Evolutionary conservation across 208 protist genomes (phyloP).

Genomic region (Acanthamoeba royreba): DNA sequence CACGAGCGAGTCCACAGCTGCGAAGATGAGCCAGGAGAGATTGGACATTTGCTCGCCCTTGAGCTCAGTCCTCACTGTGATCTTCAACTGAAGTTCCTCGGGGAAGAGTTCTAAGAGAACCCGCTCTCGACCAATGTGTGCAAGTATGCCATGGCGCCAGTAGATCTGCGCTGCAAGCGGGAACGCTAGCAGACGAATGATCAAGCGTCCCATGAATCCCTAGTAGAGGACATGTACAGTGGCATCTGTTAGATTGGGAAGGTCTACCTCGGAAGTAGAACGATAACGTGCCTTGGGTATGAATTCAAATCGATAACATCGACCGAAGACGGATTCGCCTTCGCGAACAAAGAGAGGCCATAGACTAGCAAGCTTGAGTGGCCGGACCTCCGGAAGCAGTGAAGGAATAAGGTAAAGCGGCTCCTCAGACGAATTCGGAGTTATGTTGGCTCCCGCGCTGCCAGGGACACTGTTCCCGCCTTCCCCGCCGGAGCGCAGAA

Average conservation of each 20-base stretch:
- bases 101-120: neutral
- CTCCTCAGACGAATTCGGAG: neutral
- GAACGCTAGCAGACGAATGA: conserved; percentile 39
- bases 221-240: too few relatives aligned
- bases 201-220: conserved; percentile 11
- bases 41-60: conserved; percentile 19
- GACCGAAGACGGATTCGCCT: neutral
- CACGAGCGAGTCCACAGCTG: neutral
- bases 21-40: conserved; percentile 15
- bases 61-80: conserved; percentile 20
- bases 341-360: neutral
- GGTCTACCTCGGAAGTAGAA: too few relatives aligned
- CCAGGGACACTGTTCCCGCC: neutral
- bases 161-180: neutral
- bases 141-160: neutral
- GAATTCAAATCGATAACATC: conserved; percentile 7
- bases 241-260: too few relatives aligned
- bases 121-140: neutral
- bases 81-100: neutral
- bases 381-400: neutral
- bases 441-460: too few relatives aligned
- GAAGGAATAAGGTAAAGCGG: conserved; percentile 3
- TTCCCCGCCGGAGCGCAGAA: neutral
- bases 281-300: conserved; percentile 20
- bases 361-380: neutral